These are phyloP conservation scores for Wallacemonas sp. DNA, from an alignment of 208 protist genomes.

Conservation along the genomic window DNA sequence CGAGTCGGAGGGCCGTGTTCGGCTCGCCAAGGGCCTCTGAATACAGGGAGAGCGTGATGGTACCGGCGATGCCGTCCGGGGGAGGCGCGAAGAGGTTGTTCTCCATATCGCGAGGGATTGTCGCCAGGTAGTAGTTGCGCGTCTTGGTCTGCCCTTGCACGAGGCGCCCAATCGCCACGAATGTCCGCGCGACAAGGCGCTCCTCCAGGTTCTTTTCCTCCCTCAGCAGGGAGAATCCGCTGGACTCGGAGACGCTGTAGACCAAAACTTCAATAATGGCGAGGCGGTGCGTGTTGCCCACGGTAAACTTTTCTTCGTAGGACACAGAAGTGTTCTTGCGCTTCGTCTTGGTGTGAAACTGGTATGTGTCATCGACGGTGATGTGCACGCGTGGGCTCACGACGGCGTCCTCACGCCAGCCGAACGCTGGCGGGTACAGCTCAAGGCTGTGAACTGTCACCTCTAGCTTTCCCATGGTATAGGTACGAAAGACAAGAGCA, in stretches of 20 bases:
- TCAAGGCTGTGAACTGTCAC: constrained; percentile 60
- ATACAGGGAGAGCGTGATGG: constrained; percentile 66
- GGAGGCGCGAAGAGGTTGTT: constrained; percentile 10
- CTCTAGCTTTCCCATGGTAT: constrained; percentile 59
- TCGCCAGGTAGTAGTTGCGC: constrained; percentile 43
- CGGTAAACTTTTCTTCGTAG: constrained; percentile 74
- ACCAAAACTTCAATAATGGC: constrained; percentile 69
- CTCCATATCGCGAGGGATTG: constrained; percentile 18
- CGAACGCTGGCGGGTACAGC: constrained; percentile 34
- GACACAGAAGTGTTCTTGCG: constrained; percentile 37
- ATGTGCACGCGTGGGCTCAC: constrained; percentile 59
- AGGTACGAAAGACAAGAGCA: too few species aligned
- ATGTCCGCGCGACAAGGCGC: constrained; percentile 65
- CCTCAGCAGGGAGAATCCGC: constrained; percentile 15
- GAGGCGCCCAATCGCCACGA: constrained; percentile 64
- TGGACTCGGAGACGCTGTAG: constrained; percentile 50
- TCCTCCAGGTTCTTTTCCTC: constrained; percentile 19
- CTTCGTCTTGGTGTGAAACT: constrained; percentile 60
- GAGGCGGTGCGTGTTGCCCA: constrained; percentile 79
- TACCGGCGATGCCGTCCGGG: constrained; percentile 57
- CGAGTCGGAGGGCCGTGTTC: constrained; percentile 24
- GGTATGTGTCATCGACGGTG: constrained; percentile 68
- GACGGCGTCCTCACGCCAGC: constrained; percentile 24
- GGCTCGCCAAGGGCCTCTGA: constrained; percentile 60
- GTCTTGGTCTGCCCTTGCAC: constrained; percentile 47